Base-by-base conservation (phyloP, 2,329 filamentous ascomycete species). In the Alternaria dauci region DNA sequence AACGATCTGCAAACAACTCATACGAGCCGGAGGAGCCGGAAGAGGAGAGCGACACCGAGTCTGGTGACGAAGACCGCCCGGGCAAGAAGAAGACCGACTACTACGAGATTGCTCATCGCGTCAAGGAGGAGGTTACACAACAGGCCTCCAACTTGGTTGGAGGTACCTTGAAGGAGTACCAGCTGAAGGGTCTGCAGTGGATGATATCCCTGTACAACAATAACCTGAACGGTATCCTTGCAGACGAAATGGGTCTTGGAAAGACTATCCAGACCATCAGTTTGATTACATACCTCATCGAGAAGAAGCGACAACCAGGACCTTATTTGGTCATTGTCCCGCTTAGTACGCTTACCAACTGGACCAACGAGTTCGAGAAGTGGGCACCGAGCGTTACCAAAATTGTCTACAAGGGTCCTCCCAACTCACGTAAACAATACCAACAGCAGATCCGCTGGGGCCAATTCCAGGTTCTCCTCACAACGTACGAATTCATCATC, bases 181-280 rank as follows among this genome's bases (percentile, higher is more conserved):
- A 99, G 81, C 70, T 99, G 81, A 98, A 97, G 88, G 95, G 95
- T 86, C 83, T 99, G 48, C 94, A 99, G 79, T 99, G 95, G 95
- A 99, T 99, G 95, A 90, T 99, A 62, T 99, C 95, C 14, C 86
- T 99, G 14, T 99, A 98, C 87, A 99, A 99, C 89, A 99, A 99
- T 85, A 99, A 97, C 81, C 87, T 99, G 68, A 99, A 99, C 79
- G 95, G 95, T 86, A 98, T 99, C 68, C 84, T 99, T 72, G 95
- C 95, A 60, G 95, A 99, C 74, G 95, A 99, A 81, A 99, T 99
- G 95, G 95, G 95, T 89, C 92, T 99, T 67, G 95, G 95, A 79
- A 99, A 99, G 83, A 99, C 95, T 0, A 99, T 99, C 71, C 95
- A 99, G 81, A 98, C 95, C 44, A 99, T 99, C 81, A 96, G 92